Evolutionary conservation across 2,329 filamentous ascomycete species (phyloP), one percentile per base, ranked within the genome.

Genomic region (Daldinia eschscholtzii): DNA sequence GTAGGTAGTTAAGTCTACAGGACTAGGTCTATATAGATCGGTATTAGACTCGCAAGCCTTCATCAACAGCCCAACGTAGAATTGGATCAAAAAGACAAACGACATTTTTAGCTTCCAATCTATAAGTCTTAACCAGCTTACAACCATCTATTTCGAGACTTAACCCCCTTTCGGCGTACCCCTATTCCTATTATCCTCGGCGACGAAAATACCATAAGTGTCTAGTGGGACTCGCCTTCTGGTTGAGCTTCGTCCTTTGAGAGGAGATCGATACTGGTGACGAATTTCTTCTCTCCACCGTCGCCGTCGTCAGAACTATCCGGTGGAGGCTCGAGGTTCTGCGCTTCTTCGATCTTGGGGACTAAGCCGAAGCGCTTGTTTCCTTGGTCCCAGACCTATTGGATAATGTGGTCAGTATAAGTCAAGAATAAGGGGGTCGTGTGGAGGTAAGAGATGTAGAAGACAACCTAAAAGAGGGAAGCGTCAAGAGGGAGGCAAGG

Each of bases 351-450:
- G 37, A 83, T 81, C 73, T 87, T 85, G 72, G 89, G 87, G 52
- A 90, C 86, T 44, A 82, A 82, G 33, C 89, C 89, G 67, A 91
- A 88, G 33, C 84, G 86, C 74, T 79, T 83, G 70, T 88, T 86
- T 58, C 88, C 88, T 63, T 87, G 84, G 74, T 91, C 89, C 77
- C 90, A 91, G 65, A 91, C 84, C 85, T 87, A 65, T 30, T 67
- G 30, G 56, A 53, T n/a, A 55, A 39, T 69, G 48, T 74, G 62
- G 62, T 61, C 35, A 67, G 13, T 12, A 33, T 13, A 33, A 33
- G 30, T 23, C 20, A 23, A 23, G 20, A 23, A 23, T 23, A 23
- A 23, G 20, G 20, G 20, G 20, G 20, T 23, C 2, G 20, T 23
- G 13, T 23, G 42, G 35, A 15, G n/a, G 30, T 9, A 33, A 33